phyloP scores from a whole-genome alignment of 2,329 filamentous ascomycete species.

The Cyclaneusma minus region DNA sequence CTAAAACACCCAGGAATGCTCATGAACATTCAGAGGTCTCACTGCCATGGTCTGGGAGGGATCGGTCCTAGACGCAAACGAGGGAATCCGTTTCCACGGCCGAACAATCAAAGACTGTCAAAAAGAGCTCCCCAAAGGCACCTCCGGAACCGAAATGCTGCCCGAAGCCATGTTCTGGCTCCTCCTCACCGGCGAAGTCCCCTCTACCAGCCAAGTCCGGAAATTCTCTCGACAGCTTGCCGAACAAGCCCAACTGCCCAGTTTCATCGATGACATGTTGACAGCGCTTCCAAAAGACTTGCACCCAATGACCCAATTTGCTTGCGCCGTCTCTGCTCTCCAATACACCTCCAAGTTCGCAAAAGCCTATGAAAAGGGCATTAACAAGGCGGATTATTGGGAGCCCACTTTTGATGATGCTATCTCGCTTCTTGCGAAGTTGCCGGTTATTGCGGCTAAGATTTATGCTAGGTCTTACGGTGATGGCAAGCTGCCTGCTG shows the following conservation, averaged over 20 bases:
- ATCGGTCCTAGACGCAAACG: constrained; percentile 87
- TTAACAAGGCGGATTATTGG: constrained; percentile 97
- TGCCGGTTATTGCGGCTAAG: constrained; percentile 90
- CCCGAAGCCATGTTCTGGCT: constrained; percentile 99
- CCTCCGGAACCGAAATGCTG: constrained; percentile 86
- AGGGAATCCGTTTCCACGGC: constrained; percentile 96
- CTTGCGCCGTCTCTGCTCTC: constrained; percentile 86
- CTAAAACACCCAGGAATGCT: too few species aligned
- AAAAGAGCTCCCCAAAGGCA: constrained; percentile 81
- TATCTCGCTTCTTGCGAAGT: constrained; percentile 86
- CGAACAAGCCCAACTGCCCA: constrained; percentile 67
- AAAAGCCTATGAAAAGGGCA: constrained; percentile 76
- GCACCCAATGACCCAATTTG: constrained; percentile 97
- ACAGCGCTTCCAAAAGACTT: constrained; percentile 79
- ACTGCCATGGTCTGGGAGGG: constrained; percentile 99
- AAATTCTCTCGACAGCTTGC: constrained; percentile 74
- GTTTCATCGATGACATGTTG: constrained; percentile 75
- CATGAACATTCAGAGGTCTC: too few species aligned
- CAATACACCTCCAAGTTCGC: constrained; percentile 92
- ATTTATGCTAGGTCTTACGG: constrained; percentile 93
- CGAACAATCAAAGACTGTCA: constrained; percentile 98
- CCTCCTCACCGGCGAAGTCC: constrained; percentile 82
- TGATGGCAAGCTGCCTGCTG: constrained; percentile 58
- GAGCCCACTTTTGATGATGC: constrained; percentile 93
- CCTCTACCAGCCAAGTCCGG: constrained; percentile 68